Evolutionary conservation across 2,329 filamentous ascomycete species (phyloP), one percentile per base, ranked within the genome.

Genomic region (Penicillium thymicola): DNA sequence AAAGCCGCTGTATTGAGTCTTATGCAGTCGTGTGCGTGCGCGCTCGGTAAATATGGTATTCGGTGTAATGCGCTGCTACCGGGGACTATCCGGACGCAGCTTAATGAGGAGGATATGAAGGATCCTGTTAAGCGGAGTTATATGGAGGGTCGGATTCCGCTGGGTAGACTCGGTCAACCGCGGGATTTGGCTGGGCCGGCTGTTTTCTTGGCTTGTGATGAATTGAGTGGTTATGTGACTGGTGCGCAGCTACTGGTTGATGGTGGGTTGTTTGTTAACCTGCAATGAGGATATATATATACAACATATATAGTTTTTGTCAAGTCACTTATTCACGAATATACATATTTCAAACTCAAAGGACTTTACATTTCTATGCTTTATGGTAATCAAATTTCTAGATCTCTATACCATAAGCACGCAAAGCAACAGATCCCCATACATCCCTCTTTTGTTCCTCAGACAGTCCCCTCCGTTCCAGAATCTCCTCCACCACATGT

Each of bases 261-360:
- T 74, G 92, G 92, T 11, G 92, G 92, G 0, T 72, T 93, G 59
- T 96, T 94, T 79, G 92, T 96, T 16, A 96, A 96, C 74, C 77
- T 96, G 65, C 90, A 94, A 75, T 93, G 59, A 55, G 74, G 60
- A 36, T 27, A 25, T 40, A 18, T 30, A 52, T 37, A 37, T n/a
- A n/a, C n/a, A n/a, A n/a, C n/a, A n/a, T n/a, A n/a, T 30, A 52
- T 37, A 37, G 10, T 16, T 21, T 21, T 21, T 21, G 21, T 3
- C 13, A 5, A 23, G 4, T 21, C 16, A 40, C 2, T 14, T 45
- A 21, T 32, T 45, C 6, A 14, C 32, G 11, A 10, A 45, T 21
- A 45, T 45, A 45, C 3, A 4, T 23, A 23, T 21, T 32, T 16
- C 4, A 21, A 45, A 11, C 4, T 6, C 28, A 46, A 25, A 2